These are phyloP conservation scores for Anastatica hierochuntica DNA, from an alignment of 345 rosid genomes.

Conservation along the genomic window DNA sequence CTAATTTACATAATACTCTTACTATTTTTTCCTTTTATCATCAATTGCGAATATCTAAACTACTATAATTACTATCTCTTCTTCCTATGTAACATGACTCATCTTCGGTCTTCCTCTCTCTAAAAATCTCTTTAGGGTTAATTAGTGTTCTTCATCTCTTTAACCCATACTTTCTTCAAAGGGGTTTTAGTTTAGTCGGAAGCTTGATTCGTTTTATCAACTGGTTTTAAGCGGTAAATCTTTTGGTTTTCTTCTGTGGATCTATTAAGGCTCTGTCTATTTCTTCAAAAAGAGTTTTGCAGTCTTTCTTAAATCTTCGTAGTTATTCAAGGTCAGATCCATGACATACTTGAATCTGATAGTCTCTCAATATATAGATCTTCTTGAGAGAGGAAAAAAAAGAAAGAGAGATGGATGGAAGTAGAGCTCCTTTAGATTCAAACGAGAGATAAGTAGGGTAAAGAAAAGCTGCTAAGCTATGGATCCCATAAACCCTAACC, in stretches of 20 bases:
- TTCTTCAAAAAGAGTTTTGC: not conserved
- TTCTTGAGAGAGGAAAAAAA: not conserved
- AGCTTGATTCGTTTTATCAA: too few relatives aligned
- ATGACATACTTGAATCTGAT: not conserved
- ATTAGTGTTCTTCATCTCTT: slow-evolving; percentile 11
- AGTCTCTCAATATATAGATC: not conserved
- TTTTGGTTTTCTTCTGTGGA: not conserved
- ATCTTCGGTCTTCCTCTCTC: too few relatives aligned
- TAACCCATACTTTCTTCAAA: too few relatives aligned
- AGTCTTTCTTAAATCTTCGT: not conserved
- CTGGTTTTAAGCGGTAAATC: too few relatives aligned
- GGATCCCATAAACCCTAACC: slow-evolving; percentile 69
- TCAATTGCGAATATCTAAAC: too few relatives aligned
- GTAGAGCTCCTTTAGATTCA: slow-evolving; percentile 95
- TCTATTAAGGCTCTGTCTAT: too few relatives aligned
- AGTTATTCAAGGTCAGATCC: slow-evolving; percentile 2
- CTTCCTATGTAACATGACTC: too few relatives aligned
- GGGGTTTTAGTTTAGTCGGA: too few relatives aligned
- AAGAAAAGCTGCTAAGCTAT: slow-evolving; percentile 77
- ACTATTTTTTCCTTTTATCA: too few relatives aligned
- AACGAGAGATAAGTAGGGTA: slow-evolving; percentile 53
- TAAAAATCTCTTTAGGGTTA: not conserved
- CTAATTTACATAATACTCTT: too few relatives aligned
- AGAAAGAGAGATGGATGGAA: not conserved
- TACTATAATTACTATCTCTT: slow-evolving; percentile 22